Evolutionary conservation across 202 grass and related monocot genomes (phyloP).

Genomic region (Zoysia matrella): DNA sequence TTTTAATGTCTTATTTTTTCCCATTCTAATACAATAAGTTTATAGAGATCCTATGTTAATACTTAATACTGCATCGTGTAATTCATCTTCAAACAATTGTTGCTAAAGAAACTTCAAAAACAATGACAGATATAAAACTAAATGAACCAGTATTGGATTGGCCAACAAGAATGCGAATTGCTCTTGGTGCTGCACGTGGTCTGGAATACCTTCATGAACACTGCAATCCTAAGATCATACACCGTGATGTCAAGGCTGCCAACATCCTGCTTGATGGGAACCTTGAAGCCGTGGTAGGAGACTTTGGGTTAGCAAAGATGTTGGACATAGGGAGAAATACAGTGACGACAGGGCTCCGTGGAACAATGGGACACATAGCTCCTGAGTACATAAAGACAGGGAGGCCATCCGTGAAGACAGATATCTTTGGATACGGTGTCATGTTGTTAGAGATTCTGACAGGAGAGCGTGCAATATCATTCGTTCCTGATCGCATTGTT

Average conservation of each 20-base stretch:
- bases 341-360: constrained; percentile 75
- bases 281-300: constrained; percentile 83
- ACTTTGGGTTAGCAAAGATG: constrained; percentile 89
- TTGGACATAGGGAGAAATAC: constrained; percentile 74
- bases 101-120: constrained; percentile 16
- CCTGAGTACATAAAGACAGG: constrained; percentile 91
- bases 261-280: constrained; percentile 80
- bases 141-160: constrained; percentile 73
- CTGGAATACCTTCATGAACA: constrained; percentile 89
- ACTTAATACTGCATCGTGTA: background rate
- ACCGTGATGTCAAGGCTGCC: constrained; percentile 93
- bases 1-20: constrained; percentile 26
- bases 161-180: constrained; percentile 46
- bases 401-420: constrained; percentile 86
- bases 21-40: background rate
- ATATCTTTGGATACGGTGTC: constrained; percentile 90
- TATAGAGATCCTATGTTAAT: background rate
- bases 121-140: constrained; percentile 65
- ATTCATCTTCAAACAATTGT: constrained; percentile 1
- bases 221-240: constrained; percentile 94
- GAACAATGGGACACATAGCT: constrained; percentile 93
- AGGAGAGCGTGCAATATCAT: constrained; percentile 72
- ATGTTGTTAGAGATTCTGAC: constrained; percentile 82
- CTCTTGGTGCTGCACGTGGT: no score
- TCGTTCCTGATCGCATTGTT: constrained; percentile 57